Base-by-base conservation (phyloP, 176 grass and related monocot species). In the Elymus sibiricus region DNA sequence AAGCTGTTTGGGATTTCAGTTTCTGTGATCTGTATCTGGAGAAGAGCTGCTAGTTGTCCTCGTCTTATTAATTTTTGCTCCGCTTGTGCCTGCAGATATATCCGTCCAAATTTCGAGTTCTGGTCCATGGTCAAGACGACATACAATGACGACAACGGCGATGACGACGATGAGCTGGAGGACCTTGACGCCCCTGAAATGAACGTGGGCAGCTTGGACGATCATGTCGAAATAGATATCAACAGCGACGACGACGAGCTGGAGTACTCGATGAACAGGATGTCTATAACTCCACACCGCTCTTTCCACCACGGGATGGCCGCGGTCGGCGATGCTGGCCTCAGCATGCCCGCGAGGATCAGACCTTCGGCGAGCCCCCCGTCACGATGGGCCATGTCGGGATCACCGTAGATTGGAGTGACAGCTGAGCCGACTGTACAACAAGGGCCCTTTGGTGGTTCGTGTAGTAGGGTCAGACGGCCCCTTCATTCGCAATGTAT, bases 91-190 rank as follows among this genome's bases (percentile, higher is more conserved):
- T 80, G 73, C 76, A 95, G 96, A 86, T 98, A 89, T 59, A 91
- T 98, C 7, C 82, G 90, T 38, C 96, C 96, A 56, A 92, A 94
- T 88, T 95, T 95, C 84, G 81, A 94, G 84, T 95, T 88, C 88
- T 98, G 96, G 96, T 92, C 90, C 51, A 89, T 74, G 84, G 90
- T 89, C 25, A 95, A 94, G 74, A 90, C 88, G 32, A 82, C 91
- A 40, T 95, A 86, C 74, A 92, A 58, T 35, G 77, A 87, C 63
- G 53, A 65, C 81, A 91, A 94, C 65, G 89, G 67, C 34, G 88
- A 89, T 13, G 81, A 76, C 15, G 85, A 90, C 3, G 42, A 74
- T 0, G 91, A 91, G 61, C 83, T 92, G 46, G 78, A 60, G 19
- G 92, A 92, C 51, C 64, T 95, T 71, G 96, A 90, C 9, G 84